Base-by-base conservation (phyloP, 2,329 filamentous ascomycete genomes). In the Fusarium udum region DNA sequence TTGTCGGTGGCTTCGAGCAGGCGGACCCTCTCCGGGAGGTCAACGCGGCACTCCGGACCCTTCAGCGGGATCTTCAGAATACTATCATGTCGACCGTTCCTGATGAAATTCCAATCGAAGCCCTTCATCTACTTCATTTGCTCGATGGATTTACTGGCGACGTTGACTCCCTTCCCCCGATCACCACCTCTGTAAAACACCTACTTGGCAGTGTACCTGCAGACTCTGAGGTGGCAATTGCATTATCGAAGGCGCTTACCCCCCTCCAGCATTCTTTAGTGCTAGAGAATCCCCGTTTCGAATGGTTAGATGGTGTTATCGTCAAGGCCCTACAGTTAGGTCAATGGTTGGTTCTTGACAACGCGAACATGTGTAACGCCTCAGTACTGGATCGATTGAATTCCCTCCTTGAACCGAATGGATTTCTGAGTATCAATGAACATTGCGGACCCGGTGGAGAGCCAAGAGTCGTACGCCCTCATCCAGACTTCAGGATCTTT, bases 1-100 rank as follows among this genome's bases (percentile, higher is more conserved):
- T 99, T 63, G 94, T 99, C 64, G 96, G 96, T 78, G 96, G 96
- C 0, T 99, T 97, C 79, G 96, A 99, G 81, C 96, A 99, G 82
- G 91, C 94, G 24, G 96, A 99, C 79, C 91, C 93, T 28, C 87
- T 92, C 58, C 89, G 95, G 62, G 90, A 93, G 69, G 85, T 93
- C 9, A 91, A 92, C 61, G 84, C 86, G n/a, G 78, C 82, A 18
- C 79, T 90, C 34, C 84, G 88, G 53, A 77, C 78, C 37, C 79
- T 93, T 18, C 83, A 84, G 18, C 78, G 83, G 11, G 87, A 87
- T 62, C 78, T 92, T 24, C 87, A 90, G 61, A 78, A 80, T 7
- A 86, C 85, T 24, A 82, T 88, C 37, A 82, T 90, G 69, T 82
- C 80, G 3, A 79, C 84, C 13, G 79, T 90, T 24, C 88, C 89